Base-by-base conservation (phyloP, 1,284 basidiomycete species). In the Somion occarium region DNA sequence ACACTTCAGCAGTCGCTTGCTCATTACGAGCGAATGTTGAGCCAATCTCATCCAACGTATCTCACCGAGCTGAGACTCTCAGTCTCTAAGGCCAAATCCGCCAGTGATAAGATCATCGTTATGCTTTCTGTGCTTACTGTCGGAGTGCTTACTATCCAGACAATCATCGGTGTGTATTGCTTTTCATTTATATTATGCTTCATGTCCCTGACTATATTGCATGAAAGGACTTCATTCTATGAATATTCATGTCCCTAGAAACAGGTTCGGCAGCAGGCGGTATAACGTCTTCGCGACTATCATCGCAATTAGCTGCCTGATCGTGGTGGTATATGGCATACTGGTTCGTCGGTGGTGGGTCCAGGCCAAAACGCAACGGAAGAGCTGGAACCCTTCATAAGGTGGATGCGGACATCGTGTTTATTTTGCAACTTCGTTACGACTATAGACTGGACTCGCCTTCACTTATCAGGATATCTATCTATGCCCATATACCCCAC, bases 21-120 rank as follows among this genome's bases (percentile, higher is more conserved):
- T n/a, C 88, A 96, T 65, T 92, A 91, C 69, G 94, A 98, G 64
- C 87, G 86, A 37, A 86, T 93, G 68, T 75, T 98, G 22, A 85
- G 86, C 52, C 87, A 96, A 60, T 89, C 89, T 24, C 93, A 97
- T 63, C 89, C 89, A 1, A 84, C 84, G 1, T 97, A 96, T 66
- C 72, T 96, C 12, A 80, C 85, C 4, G 85, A 93, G 54, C 78
- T 97, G 2, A 79, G 83, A 2, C 71, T 88, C 1, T 77, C 78
- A 9, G 79, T 85, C 42, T 76, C 79, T 12, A 69, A 75, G 37
- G 76, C 83, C 1, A 85, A 85, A 63, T 73, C 76, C 4, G 79
- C 79, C 3, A 82, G 79, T 5, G 88, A 91, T 63, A 80, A 78
- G 55, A 78, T 83, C 4, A 70, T 93, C 41, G 67, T 94, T 19